These are phyloP conservation scores for Endocarpon pusillum DNA, from an alignment of 495 filamentous ascomycete species.

Conservation along the genomic window DNA sequence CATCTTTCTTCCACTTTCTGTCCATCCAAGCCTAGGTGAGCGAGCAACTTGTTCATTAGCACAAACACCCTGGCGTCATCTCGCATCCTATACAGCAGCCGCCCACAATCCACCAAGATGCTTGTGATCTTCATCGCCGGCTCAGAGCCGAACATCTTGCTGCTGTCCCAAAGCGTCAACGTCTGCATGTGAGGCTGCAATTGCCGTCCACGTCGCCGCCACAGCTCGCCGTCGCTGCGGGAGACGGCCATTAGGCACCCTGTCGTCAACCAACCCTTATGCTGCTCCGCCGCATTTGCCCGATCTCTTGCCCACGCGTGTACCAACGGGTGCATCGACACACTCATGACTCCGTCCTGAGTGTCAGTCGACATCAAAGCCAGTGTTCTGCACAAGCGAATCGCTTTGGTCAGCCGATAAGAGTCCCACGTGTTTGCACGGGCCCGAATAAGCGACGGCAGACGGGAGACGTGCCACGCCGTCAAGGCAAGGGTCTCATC, in stretches of 20 bases:
- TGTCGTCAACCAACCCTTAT: constrained; percentile 4
- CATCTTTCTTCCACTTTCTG: background rate
- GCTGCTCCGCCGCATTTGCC: background rate
- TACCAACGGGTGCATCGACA: constrained; percentile 12
- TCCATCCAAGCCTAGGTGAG: background rate
- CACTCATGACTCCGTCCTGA: constrained; percentile 2
- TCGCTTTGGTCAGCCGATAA: constrained; percentile 13
- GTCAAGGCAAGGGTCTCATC: constrained; percentile 5
- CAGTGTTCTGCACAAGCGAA: constrained; percentile 11
- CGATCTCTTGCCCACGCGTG: constrained; percentile 11
- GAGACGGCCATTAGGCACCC: constrained; percentile 5
- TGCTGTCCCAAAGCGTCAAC: constrained; percentile 8
- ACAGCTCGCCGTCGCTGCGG: background rate
- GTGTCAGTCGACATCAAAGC: constrained; percentile 9
- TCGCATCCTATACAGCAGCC: constrained; percentile 10
- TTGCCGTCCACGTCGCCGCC: constrained; percentile 8
- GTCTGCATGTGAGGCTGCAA: constrained; percentile 13
- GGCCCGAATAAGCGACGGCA: constrained; percentile 10
- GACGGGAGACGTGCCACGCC: constrained; percentile 9
- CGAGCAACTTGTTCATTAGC: constrained; percentile 6
- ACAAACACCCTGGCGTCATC: constrained; percentile 8
- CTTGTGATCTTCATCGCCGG: constrained; percentile 5
- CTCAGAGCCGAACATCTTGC: constrained; percentile 5
- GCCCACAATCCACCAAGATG: constrained; percentile 12
- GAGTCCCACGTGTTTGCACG: constrained; percentile 10